Conservation (phyloP, 805 yeast species). For the Hanseniaspora taiwanica region DNA sequence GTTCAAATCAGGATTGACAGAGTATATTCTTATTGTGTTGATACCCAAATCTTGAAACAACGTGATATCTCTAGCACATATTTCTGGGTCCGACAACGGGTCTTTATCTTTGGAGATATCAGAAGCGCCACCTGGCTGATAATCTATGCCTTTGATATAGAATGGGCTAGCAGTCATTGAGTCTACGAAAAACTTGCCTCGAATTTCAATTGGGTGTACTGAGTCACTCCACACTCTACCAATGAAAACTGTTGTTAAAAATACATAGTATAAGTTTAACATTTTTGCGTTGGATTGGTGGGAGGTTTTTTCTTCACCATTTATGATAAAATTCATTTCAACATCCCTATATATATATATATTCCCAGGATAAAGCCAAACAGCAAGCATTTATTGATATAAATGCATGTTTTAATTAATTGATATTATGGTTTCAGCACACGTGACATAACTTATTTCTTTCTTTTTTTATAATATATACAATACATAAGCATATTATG, state of each 20-base stretch:
- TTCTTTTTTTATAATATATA: neutral
- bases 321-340: too few species aligned
- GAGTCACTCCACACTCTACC: too few species aligned
- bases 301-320: too few species aligned
- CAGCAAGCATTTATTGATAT: too few species aligned
- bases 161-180: slow-evolving; percentile 66
- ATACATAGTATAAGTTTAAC: too few species aligned
- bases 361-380: too few species aligned
- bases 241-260: too few species aligned
- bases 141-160: slow-evolving; percentile 77
- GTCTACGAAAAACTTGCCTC: slow-evolving; percentile 64
- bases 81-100: slow-evolving; percentile 59
- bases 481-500: neutral
- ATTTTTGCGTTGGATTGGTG: too few species aligned
- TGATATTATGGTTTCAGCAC: too few species aligned
- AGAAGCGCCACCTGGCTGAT: slow-evolving; percentile 93
- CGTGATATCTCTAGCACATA: slow-evolving; percentile 71
- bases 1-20: slow-evolving; percentile 66
- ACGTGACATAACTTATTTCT: too few species aligned
- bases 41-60: slow-evolving; percentile 76
- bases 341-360: too few species aligned
- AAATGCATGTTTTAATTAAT: too few species aligned
- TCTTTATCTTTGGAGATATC: slow-evolving; percentile 46
- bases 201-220: slow-evolving; percentile 58
- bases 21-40: slow-evolving; percentile 79